Percentiles rank a stretch among this genome's conserved stretches.
These are phyloP conservation scores for Aspergillus floridensis DNA, from an alignment of 2,329 filamentous ascomycete genomes.

Conservation along the genomic window DNA sequence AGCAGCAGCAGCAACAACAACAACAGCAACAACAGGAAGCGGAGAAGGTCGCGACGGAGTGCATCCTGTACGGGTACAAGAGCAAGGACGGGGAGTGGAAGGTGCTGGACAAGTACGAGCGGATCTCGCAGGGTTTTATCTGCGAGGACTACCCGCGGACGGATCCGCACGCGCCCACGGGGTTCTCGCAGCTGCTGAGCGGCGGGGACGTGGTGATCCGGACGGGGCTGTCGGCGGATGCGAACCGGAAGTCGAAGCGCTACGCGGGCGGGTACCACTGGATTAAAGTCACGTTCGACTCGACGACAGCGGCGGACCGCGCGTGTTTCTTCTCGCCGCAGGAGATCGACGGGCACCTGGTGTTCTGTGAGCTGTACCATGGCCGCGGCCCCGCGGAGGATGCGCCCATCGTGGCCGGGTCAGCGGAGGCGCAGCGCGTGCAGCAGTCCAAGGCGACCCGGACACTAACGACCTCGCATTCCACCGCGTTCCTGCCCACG, in stretches of 20 bases:
- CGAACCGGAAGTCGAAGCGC: slow-evolving; percentile 74
- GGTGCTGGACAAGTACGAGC: slow-evolving; percentile 83
- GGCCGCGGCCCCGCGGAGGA: slow-evolving; percentile 64
- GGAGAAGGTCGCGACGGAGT: slow-evolving; percentile 65
- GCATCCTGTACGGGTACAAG: slow-evolving; percentile 80
- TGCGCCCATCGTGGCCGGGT: slow-evolving; percentile 57
- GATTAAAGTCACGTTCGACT: slow-evolving; percentile 85
- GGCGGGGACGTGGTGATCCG: slow-evolving; percentile 69
- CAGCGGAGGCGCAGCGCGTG: slow-evolving; percentile 23
- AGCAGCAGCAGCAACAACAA: neutral
- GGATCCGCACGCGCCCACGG: slow-evolving; percentile 67
- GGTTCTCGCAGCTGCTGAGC: slow-evolving; percentile 71
- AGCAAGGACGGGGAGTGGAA: slow-evolving; percentile 71
- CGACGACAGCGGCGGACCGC: slow-evolving; percentile 65
- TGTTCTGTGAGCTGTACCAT: slow-evolving; percentile 69
- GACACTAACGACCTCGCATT: slow-evolving; percentile 37
- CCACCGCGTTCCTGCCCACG: slow-evolving; percentile 32
- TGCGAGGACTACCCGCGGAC: slow-evolving; percentile 91
- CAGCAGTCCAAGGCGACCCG: slow-evolving; percentile 31
- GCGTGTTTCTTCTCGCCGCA: slow-evolving; percentile 70
- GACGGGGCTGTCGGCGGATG: slow-evolving; percentile 65
- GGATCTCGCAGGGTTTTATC: slow-evolving; percentile 73
- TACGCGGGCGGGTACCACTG: slow-evolving; percentile 85
- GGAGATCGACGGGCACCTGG: slow-evolving; percentile 65
- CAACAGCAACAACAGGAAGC: slow-evolving; percentile 8